Evolutionary conservation across 2,329 filamentous ascomycete species (phyloP), one percentile per base, ranked within the genome.

Genomic region (Colletotrichum endophyticum): DNA sequence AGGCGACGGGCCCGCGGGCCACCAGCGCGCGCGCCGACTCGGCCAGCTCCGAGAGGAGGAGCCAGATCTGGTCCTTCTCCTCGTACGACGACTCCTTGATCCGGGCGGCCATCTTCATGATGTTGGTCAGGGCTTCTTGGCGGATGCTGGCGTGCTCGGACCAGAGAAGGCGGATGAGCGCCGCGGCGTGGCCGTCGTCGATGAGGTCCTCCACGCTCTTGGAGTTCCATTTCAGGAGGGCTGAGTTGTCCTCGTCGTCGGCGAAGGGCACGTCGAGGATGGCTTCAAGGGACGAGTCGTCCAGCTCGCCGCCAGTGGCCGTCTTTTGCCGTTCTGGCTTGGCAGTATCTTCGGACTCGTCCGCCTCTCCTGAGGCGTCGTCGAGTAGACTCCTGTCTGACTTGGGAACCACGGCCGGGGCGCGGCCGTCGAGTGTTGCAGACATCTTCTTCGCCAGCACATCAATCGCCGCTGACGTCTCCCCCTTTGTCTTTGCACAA

Each of bases 151-250:
- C 87, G 80, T 97, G 92, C 63, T 92, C 86, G 0, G 96, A 98
- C 70, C 92, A 94, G 13, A 98, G 89, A 80, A 96, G 94, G 39
- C 94, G 88, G 63, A 98, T 89, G 34, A 99, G 86, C 4, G 92
- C 90, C 16, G 90, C 88, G 27, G 95, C 89, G 80, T 95, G 91
- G 8, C 94, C 94, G 78, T 97, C 94, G 80, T 97, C 95, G 11
- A 98, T 88, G 1, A 95, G 91, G 80, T 96, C 93, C 59, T 96
- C 94, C 0, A 95, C 87, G 36, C 95, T 93, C 81, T 98, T 96
- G 78, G 92, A 90, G 57, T 91, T 89, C 95, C 95, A 98, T 81
- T 88, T 91, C 7, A 87, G 83, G 16, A 94, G 85, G 0, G 89
- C 87, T 8, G 87, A 84, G 72, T 88, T 89, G 77, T 93, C 91